Base-by-base conservation (phyloP, 345 rosid genomes). In the Hypericum androsaemum region DNA sequence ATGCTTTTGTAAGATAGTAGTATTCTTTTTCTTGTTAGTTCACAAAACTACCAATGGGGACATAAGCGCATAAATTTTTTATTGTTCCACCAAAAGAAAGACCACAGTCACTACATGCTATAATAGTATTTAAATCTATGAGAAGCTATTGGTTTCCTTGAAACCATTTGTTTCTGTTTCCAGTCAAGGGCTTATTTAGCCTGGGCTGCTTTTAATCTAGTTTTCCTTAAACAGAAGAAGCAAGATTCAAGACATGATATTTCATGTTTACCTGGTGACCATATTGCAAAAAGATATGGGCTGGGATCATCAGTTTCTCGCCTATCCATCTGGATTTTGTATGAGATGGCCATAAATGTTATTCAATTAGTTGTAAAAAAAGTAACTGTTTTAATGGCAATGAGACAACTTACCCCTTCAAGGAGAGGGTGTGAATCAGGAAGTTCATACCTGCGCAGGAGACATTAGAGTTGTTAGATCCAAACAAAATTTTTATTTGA, bases 351-450 rank as follows among this genome's bases (percentile, higher is more conserved):
- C 7, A 59, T 13, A 37, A 35, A 39, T 43, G 37, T 37, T 2
- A 17, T 56, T 52, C 37, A 35, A 16, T 17, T 8, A 56, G 10
- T 47, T 8, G 42, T 56, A 13, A 37, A 43, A 54, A 54, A 15
- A 39, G 50, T 56, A 12, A 39, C 46, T 47, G 35, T 44, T 44
- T 46, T 36, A 15, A 9, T 12, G 43, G 56, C 55, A 53, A 12
- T 52, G 44, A 50, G 49, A 22, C 43, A 51, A 72, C 84, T 74
- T 56, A 90, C 98, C 76, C 73, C 73, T 50, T 74, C 32, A 36
- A 90, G 79, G 48, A 90, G 92, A 67, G 87, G 84, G 75, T 90
- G 96, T n/a, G 77, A 65, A 75, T 87, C 96, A 5, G 87, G 87
- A 69, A 90, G 89, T 72, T 82, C 81, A 50, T 87, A 90, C 59